phyloP scores from a whole-genome alignment of 164 flowering plant genomes.

The grape (Vitis vinifera) region DNA sequence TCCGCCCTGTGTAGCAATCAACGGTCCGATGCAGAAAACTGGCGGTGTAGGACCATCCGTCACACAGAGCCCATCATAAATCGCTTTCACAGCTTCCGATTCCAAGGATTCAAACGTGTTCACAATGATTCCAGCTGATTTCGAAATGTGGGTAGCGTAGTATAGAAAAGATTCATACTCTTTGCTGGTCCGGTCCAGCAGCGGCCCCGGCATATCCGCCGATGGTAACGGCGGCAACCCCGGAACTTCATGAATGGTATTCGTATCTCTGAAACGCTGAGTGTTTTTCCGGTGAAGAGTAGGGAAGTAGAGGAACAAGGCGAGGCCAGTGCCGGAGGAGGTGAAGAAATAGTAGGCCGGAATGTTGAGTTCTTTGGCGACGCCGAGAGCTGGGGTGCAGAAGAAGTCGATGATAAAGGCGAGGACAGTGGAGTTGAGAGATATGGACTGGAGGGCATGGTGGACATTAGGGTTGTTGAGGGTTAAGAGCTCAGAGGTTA shows the following conservation, averaged over 20 bases:
- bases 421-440: slow-evolving; percentile 15
- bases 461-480: slow-evolving; percentile 33
- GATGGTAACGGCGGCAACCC: too few relatives aligned
- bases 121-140: slow-evolving; percentile 24
- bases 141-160: background rate
- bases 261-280: slow-evolving; percentile 10
- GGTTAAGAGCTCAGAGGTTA: slow-evolving; percentile 23
- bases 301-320: slow-evolving; percentile 28
- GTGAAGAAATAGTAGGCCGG: slow-evolving; percentile 45
- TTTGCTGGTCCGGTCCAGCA: too few relatives aligned
- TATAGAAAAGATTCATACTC: too few relatives aligned
- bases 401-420: slow-evolving; percentile 47
- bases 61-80: slow-evolving; percentile 12
- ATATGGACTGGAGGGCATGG: slow-evolving; percentile 28
- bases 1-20: slow-evolving; percentile 10
- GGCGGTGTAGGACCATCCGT: slow-evolving; percentile 14
- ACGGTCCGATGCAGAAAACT: slow-evolving; percentile 23
- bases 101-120: slow-evolving; percentile 32
- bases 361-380: slow-evolving; percentile 28
- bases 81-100: slow-evolving; percentile 7
- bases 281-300: slow-evolving; percentile 17
- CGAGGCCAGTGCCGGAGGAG: slow-evolving; percentile 24
- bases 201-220: too few relatives aligned
- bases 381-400: slow-evolving; percentile 22
- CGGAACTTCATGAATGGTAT: too few relatives aligned